Evolutionary conservation across 768 basidiomycete genomes (phyloP), one percentile per base, ranked within the genome.

Genomic region (Kwoniella heveanensis): DNA sequence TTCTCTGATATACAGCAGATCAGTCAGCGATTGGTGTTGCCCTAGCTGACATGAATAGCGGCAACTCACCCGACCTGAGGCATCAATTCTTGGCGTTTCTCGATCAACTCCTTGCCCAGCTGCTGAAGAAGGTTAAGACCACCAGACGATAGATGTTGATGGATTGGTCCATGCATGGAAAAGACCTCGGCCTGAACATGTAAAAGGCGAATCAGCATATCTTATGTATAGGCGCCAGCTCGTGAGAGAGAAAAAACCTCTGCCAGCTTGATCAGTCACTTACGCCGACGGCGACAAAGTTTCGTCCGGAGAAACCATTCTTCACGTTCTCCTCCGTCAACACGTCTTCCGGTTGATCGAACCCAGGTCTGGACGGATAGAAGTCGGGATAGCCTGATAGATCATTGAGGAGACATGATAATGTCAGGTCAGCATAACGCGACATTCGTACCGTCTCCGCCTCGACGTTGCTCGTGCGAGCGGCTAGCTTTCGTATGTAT

Each of bases 251-350:
- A 36, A 13, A 13, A 7, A 13, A 13, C 32, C 7, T 7, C 32
- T 36, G 32, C 32, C 7, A 36, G 13, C 13, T 36, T 7, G 32
- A 36, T 13, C 8, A 12, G 9, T 12, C 0, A 60, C 68, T 65
- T 54, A 72, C 68, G 19, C 66, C 65, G 17, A 70, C 64, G n/a
- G 69, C 67, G 25, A 73, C 63, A 50, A 68, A 70, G 21, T 62
- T 60, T 51, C 69, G 72, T 30, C 70, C 69, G 15, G 65, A 55
- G 50, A 71, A 79, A 1, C 78, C 78, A 62, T 74, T 74, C 57
- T 76, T 74, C 60, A 79, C 78, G 57, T 76, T 77, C 30, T 76
- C 71, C 56, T 71, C 76, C 2, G 78, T 79, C n/a, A 79, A 57
- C 0, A 73, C 71, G 58, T 79, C 78, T 52, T 79, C 78, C 0